phyloP scores from a whole-genome alignment of 768 basidiomycete genomes.

The Lactifluus subvellereus region DNA sequence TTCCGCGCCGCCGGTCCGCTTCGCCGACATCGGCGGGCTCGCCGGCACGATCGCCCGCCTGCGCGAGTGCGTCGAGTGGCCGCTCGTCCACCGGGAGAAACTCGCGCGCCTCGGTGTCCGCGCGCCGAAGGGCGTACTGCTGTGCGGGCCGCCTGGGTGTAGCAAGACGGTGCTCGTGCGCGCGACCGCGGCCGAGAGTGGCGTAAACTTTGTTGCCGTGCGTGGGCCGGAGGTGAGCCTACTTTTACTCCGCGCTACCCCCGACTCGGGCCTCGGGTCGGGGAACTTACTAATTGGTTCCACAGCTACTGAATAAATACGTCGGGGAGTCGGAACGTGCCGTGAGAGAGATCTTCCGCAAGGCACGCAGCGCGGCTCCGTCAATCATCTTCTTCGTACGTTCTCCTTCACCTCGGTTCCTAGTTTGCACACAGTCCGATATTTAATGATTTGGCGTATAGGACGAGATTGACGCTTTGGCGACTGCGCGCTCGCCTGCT shows the following conservation, averaged over 20 bases:
- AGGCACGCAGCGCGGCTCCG: constrained; percentile 89
- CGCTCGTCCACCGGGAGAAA: constrained; percentile 76
- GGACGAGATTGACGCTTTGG: constrained; percentile 98
- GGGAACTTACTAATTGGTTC: not conserved
- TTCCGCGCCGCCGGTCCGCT: constrained; percentile 75
- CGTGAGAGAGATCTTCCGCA: constrained; percentile 91
- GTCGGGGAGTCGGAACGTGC: constrained; percentile 97
- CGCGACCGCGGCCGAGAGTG: constrained; percentile 89
- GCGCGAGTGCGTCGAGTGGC: constrained; percentile 93
- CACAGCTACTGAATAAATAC: constrained; percentile 88
- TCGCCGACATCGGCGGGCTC: constrained; percentile 90
- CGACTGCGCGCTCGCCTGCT: constrained; percentile 62
- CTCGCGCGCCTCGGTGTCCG: constrained; percentile 83
- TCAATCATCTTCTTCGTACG: constrained; percentile 95
- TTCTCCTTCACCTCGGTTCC: constrained; percentile 13
- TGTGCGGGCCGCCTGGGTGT: constrained; percentile 97
- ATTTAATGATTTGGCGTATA: constrained; percentile 30
- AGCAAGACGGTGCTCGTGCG: constrained; percentile 92
- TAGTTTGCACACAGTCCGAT: not conserved
- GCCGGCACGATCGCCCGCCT: constrained; percentile 74
- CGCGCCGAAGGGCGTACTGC: constrained; percentile 82
- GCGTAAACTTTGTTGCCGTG: constrained; percentile 93
- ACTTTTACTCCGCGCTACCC: not conserved
- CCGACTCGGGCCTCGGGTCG: too few relatives aligned
- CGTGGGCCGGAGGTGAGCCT: constrained; percentile 86